Base-by-base conservation (phyloP, 176 grass and related monocot species). In the sorghum (Sorghum bicolor) region DNA sequence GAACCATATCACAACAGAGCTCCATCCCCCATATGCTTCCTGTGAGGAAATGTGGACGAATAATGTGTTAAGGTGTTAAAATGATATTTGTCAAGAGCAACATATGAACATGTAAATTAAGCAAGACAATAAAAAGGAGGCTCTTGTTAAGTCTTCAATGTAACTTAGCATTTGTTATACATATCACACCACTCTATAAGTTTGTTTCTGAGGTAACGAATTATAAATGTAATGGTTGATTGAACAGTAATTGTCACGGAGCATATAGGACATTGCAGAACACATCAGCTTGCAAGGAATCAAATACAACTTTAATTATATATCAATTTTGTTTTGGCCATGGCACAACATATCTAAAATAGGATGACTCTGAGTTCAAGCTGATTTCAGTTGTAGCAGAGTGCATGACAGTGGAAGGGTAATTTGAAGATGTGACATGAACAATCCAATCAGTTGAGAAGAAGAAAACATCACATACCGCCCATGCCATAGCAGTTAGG, bases 11-110 rank as follows among this genome's bases (percentile, higher is more conserved):
- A 88, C 62, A 82, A 74, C 84, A 17, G 93, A 98, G 55, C 90
- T 92, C 92, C 93, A 98, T 74, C 96, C 96, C 81, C 93, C 91
- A 76, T 96, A 98, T 67, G 96, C 96, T 84, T 98, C 91, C 91
- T 94, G 67, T 19, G 36, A 55, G 73, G 34, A 9, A 68, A 37
- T 39, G 45, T 38, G 66, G 57, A 47, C 5, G 4, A 2, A 78
- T 30, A 78, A 86, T 5, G 33, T 3, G 11, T 55, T 81, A 55
- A 70, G 31, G 41, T 39, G 15, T 55, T 81, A 41, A 71, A 43
- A 81, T 53, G 52, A 29, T 67, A 71, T 67, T 53, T 33, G 5
- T 41, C 10, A 67, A 67, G 29, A 79, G 6, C 5, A 47, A 34
- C 20, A 24, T 32, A 45, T 30, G 3, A 34, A 68, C 43, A 37